Base-by-base conservation (phyloP, 306 rosid genomes). In the Herpetospermum pedunculosum region DNA sequence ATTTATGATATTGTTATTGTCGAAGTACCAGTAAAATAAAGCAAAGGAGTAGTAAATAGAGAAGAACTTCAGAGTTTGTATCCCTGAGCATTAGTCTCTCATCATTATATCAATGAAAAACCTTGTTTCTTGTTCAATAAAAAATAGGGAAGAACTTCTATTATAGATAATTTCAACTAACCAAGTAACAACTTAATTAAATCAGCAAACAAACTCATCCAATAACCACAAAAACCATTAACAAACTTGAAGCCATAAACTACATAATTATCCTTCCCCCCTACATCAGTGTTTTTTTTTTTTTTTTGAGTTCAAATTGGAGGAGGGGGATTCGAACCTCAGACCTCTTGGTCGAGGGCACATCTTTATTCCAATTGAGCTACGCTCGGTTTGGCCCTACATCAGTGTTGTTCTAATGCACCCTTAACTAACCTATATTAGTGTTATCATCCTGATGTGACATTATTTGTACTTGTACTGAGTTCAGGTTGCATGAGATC, bases 401-500 rank as follows among this genome's bases (percentile, higher is more conserved):
- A n/a, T 47, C 48, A 12, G 18, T 58, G 19, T 53, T 54, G 35
- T 4, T 55, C 37, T 55, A 11, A 12, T 29, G 35, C 34, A 55
- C 0, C 32, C 30, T 28, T 26, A 10, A 12, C 37, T 55, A 28
- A 55, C 63, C 63, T 28, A 54, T 26, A 28, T 55, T 4, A n/a
- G 13, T 23, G 29, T 55, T 13, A 2, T 25, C 14, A 2, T 55
- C 62, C 62, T 55, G 62, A 23, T 26, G 30, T 5, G 18, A 4
- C 34, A 55, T 26, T 55, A 26, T 55, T n/a, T n/a, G n/a, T n/a
- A n/a, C n/a, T 16, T 65, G 48, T 25, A 37, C 8, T 12, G 72
- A 65, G 10, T 68, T 75, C 92, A 94, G 98, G 97, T 64, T 87
- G 94, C 79, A 88, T 94, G 79, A 86, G 92, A 81, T 88, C 87